Evolutionary conservation across 148 eudicot genomes (phyloP), one percentile per base, ranked within the genome.

Genomic region (Bassia scoparia): DNA sequence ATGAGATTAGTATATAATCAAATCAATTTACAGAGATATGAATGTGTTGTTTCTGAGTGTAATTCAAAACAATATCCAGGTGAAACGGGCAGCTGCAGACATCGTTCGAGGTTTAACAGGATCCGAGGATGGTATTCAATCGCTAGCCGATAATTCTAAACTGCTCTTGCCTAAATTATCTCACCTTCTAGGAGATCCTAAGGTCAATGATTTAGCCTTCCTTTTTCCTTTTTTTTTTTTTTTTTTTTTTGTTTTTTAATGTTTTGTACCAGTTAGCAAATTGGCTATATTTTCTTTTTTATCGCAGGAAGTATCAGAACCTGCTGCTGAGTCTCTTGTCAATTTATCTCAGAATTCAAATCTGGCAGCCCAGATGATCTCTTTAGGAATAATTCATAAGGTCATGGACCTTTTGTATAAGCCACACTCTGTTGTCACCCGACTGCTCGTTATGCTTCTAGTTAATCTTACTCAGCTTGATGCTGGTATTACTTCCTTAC

Each of bases 381-480:
- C 88, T 21, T 77, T 79, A 81, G 89, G 85, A 80, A 83, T 91
- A 79, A 70, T 90, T 31, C 79, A 59, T 58, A 75, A 75, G 21
- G 80, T 80, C 27, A 88, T 95, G 99, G 96, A 86, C 65, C 73
- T 84, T 31, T 74, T 95, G 31, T 95, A 89, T 77, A 92, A 86
- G 83, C 81, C 85, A 61, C 94, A 80, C 38, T 76, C 85, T 44
- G 80, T 63, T 37, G 83, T 95, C 77, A 79, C 76, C 27, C 76
- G 70, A 46, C 82, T 90, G 74, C 86, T 95, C 74, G 89, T 88
- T 70, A 91, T 95, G 99, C 86, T 95, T 71, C 84, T 95, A 49
- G 94, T 95, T 69, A 95, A 95, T 83, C 97, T 95, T 68, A 95
- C 97, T 50, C 99, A 88, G 84, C 77, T 89, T 74, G 97, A 95